These are phyloP conservation scores for Laburnicola sp. DNA, from an alignment of 2,329 filamentous ascomycete species.

Conservation along the genomic window DNA sequence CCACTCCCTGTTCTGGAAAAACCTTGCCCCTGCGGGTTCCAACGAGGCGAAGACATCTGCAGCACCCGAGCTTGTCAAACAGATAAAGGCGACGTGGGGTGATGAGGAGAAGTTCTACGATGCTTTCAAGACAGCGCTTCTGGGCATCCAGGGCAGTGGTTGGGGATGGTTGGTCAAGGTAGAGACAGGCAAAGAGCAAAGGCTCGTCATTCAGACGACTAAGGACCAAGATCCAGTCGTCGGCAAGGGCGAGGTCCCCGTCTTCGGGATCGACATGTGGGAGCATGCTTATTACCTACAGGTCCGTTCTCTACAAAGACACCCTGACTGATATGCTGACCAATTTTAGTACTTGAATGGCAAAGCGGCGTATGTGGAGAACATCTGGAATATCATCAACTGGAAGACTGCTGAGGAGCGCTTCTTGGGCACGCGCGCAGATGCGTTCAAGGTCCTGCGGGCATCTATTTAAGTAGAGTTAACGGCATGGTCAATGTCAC, in stretches of 20 bases:
- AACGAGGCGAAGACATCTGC: constrained; percentile 58
- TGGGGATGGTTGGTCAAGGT: constrained; percentile 86
- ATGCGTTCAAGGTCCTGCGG: constrained; percentile 46
- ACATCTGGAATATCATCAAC: constrained; percentile 78
- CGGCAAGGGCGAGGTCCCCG: constrained; percentile 62
- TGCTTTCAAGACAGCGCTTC: constrained; percentile 65
- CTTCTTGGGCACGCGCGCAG: constrained; percentile 53
- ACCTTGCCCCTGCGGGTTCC: constrained; percentile 66
- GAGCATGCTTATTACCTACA: constrained; percentile 91
- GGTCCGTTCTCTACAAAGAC: constrained; percentile 45
- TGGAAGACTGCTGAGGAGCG: constrained; percentile 71
- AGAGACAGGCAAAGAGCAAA: constrained; percentile 53
- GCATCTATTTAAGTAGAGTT: constrained; percentile 30
- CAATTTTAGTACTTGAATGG: constrained; percentile 68
- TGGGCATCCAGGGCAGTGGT: constrained; percentile 78
- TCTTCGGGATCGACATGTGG: constrained; percentile 88
- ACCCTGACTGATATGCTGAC: constrained; percentile 4
- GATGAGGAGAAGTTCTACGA: constrained; percentile 66
- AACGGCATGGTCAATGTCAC: neutral
- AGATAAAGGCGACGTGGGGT: constrained; percentile 70
- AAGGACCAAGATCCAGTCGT: constrained; percentile 83
- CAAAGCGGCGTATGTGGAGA: constrained; percentile 73
- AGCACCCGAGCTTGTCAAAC: constrained; percentile 62
- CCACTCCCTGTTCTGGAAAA: constrained; percentile 91
- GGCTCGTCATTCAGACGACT: constrained; percentile 73